Base-by-base conservation (phyloP, 2,329 filamentous ascomycete species). In the Cytospora schulzeri region DNA sequence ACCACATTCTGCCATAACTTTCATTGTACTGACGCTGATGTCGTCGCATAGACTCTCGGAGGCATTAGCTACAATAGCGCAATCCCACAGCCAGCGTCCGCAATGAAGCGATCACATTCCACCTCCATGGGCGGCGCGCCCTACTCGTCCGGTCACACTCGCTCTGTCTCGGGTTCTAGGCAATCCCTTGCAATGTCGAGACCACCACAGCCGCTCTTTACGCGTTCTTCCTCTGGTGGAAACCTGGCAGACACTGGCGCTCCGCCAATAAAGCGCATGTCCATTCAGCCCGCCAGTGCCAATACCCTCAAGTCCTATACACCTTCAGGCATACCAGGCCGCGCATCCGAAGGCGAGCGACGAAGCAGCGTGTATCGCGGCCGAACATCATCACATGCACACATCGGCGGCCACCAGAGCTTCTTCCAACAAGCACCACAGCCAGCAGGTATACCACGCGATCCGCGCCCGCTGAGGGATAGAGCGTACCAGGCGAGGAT, bases 381-480 rank as follows among this genome's bases (percentile, higher is more conserved):
- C 5, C 85, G 91, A n/a, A 85, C 87, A 15, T 93, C 91, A 1
- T 85, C 82, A 17, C 82, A 80, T 53, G 91, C 87, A 2, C 84
- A 87, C n/a, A 83, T 87, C 70, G 85, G 82, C 45, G 75, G 82
- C 58, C 91, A 95, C 71, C 93, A 97, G 76, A 97, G 92, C 67
- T 98, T 99, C 81, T 99, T 99, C 77, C 91, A 93, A 70, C 91
- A 93, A 68, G 91, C 88, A 26, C 92, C 92, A 4, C 87, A 90
- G 64, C 86, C 91, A 4, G 92, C 93, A 1, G 92, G 91, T 65
- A 89, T 94, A 2, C 92, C 93, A 1, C 85, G 88, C 67, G 96
- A 99, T 73, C 94, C 95, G 1, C 87, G 96, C 63, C 91, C 93
- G 17, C 80, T 98, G 60, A 91, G 89, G 73, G 92, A 98, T 73